Base-by-base conservation (phyloP, 2,329 filamentous ascomycete genomes). In the Periglandula ipomoeae region DNA sequence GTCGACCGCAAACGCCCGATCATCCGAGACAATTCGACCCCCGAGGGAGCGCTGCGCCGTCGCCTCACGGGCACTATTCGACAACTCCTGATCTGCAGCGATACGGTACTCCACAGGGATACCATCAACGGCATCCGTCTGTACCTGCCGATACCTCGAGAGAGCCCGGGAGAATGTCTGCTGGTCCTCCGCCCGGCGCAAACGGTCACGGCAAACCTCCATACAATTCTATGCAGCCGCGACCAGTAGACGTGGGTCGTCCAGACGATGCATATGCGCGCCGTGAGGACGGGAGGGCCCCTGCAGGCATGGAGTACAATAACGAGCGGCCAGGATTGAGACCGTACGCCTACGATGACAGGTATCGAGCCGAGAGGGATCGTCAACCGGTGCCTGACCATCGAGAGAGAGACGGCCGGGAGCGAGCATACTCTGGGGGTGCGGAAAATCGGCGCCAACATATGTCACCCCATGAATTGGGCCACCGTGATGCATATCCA, bases 1-100 rank as follows among this genome's bases (percentile, higher is more conserved):
- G 83, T 53, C 74, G 84, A 52, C 85, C 85, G 2, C 81, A 86
- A 50, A 89, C 85, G 0, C 85, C 85, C n/a, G 85, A 89, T 40
- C 81, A 82, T 52, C 71, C 75, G 42, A 74, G 78, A 57, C 68
- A 70, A 48, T 79, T 80, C 66, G 72, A 71, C 52, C 68, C 66
- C 35, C 67, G 75, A 58, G 68, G 66, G 22, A 65, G 66, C 52
- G 59, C 68, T 3, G 70, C 69, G 15, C 70, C 69, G 4, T 78
- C 77, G 13, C 75, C 75, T 5, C 68, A 74, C 55, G 68, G 67
- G 47, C 63, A 70, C 35, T 78, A 77, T 53, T 70, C 78, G 3
- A 81, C 78, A 2, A 81, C 79, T 0, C 79, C 78, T 23, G 80
- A 82, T 54, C 61, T 76, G 17, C 73, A 75, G 52, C 73, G 78